Base-by-base conservation (phyloP, 1,139 yeast genomes). In the Debaryomycetaceae sp. region DNA sequence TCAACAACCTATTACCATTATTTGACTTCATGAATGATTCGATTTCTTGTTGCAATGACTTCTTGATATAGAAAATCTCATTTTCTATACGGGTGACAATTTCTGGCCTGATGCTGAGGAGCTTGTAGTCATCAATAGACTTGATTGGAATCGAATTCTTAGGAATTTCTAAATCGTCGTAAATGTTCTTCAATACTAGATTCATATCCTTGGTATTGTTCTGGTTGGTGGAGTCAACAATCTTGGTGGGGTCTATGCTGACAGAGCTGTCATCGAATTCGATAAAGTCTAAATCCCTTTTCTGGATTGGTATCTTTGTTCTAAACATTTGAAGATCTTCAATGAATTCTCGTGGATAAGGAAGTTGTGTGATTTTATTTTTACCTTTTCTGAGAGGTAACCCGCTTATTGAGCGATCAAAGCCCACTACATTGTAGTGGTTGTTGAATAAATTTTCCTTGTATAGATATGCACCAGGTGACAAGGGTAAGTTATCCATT, bases 401-500 rank as follows among this genome's bases (percentile, higher is more conserved):
- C 5, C 79, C 79, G 37, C 68, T 59, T 20, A 72, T 51, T 35
- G 70, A 62, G 41, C 69, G 58, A 55, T 74, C 79, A 52, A 72
- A 72, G 4, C 79, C 79, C 6, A 71, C 59, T 6, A 73, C 76
- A 52, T 73, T 72, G 52, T 73, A 72, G 5, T 73, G 70, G 43
- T 63, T 53, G 24, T 63, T 62, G 40, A 63, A 63, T 34, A 69
- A 51, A 46, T 68, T 66, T 42, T 64, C 65, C 38, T 63, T 61
- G 44, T 60, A 62, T 36, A 63, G 50, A 44, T 59, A 65, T 1
- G 67, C 58, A 14, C 60, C 60, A 2, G 68, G 65, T 27, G 62
- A 58, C 24, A 66, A 55, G 38, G 59, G 55, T 44, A 68, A 58
- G 42, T 57, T 59, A 42, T 63, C 67, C 37, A 60, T 51, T 50